Conservation (phyloP, 2,329 filamentous ascomycete species). For the Beauveria sp. region DNA sequence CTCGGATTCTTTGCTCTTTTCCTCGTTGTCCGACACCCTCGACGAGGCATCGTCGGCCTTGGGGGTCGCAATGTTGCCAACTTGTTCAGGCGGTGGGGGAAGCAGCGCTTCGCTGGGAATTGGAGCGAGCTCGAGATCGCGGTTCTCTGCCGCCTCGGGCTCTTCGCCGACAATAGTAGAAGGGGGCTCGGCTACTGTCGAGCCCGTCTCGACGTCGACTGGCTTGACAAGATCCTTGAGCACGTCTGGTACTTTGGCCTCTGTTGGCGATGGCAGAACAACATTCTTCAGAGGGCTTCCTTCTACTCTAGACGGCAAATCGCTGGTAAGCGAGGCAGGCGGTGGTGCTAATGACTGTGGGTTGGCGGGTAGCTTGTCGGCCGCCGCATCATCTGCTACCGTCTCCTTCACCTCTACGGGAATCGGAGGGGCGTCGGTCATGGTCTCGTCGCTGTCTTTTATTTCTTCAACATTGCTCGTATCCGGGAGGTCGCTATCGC, state of each 20-base stretch:
- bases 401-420: constrained; percentile 20
- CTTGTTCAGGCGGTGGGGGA: constrained; percentile 31
- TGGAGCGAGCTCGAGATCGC: constrained; percentile 15
- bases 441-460: constrained; percentile 13
- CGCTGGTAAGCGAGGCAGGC: constrained; percentile 18
- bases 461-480: constrained; percentile 7
- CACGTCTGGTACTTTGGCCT: constrained; percentile 17
- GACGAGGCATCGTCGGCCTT: constrained; percentile 20
- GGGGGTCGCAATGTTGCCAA: constrained; percentile 31
- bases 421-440: constrained; percentile 13
- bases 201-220: constrained; percentile 14
- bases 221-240: background rate
- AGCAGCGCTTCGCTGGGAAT: constrained; percentile 18
- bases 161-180: constrained; percentile 25
- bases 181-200: constrained; percentile 23
- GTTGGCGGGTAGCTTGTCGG: constrained; percentile 20
- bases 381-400: constrained; percentile 28
- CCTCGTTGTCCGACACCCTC: constrained; percentile 19
- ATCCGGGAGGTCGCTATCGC: constrained; percentile 15
- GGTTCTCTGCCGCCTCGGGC: constrained; percentile 19
- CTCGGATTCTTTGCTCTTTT: constrained; percentile 20
- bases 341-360: constrained; percentile 26
- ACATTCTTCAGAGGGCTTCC: constrained; percentile 49
- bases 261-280: constrained; percentile 37
- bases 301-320: constrained; percentile 31